Evolutionary conservation across 148 eudicot genomes (phyloP), one percentile per base, ranked within the genome.

Genomic region (Salicornia ramosissima): DNA sequence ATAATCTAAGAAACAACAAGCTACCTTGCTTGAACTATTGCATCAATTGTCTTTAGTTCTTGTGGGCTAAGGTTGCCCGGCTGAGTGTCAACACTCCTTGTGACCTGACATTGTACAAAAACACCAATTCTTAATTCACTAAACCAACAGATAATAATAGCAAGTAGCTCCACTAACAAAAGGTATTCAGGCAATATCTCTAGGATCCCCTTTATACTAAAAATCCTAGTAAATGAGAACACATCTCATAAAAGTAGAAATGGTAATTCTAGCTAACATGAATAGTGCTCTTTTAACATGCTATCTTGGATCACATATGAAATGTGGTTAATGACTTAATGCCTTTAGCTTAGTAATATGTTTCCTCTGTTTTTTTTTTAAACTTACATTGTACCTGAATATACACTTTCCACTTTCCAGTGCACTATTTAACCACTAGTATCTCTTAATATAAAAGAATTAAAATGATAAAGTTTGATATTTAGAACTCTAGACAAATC

Each of bases 21-120:
- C 64, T 77, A 87, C 99, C 99, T 95, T 33, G 99, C 96, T 82
- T 75, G 76, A 45, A 95, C 97, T 45, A 95, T 91, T 42, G 99
- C 99, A 11, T 95, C 84, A 69, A 95, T 91, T 30, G 99, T 95
- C 77, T 65, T 85, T 79, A 80, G 86, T 80, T 95, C 99, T 83
- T 95, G 99, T 33, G 97, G 94, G 78, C 97, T 89, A 51, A 95
- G 81, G 52, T 79, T 89, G 61, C 97, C 96, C 34, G 49, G 52
- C 56, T 77, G 86, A 5, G 97, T 95, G 74, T 95, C 99, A 73
- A 95, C 94, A 65, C 99, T 95, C 84, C 99, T 83, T 11, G 99
- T 95, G 29, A 95, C 99, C 99, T 95, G 69, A 45, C 19, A 30
- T 31, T 28, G 43, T 19, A 54, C 21, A 45, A 28, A 33, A 13